Conservation (phyloP, 192 early-diverging fungal genomes). For the Entomortierella lignicola region DNA sequence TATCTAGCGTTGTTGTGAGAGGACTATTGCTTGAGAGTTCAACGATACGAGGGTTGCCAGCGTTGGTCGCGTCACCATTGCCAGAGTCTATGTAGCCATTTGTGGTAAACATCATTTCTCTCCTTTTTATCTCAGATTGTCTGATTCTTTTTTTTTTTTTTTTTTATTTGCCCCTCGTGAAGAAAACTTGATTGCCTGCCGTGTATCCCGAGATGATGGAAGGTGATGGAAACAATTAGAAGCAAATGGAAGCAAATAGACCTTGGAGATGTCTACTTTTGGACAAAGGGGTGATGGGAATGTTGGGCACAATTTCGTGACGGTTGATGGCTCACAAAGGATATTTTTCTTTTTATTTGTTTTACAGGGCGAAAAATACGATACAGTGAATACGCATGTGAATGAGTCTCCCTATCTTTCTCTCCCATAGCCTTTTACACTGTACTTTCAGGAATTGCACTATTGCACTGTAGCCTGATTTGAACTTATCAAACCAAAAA, state of each 20-base stretch:
- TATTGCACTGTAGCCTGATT: too few species aligned
- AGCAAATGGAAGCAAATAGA: background rate
- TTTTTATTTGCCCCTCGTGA: background rate
- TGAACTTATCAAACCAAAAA: too few species aligned
- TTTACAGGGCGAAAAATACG: too few species aligned
- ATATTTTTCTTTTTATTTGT: too few species aligned
- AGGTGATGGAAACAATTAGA: background rate
- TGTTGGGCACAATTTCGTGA: background rate
- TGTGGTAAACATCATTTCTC: conserved; percentile 13
- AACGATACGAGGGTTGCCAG: conserved; percentile 27
- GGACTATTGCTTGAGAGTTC: conserved; percentile 35
- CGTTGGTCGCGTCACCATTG: background rate
- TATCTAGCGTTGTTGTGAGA: background rate
- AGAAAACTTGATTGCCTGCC: too few species aligned
- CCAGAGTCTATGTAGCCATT: conserved; percentile 16
- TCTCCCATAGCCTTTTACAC: too few species aligned
- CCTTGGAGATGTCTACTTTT: background rate
- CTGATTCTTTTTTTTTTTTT: background rate
- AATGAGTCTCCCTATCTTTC: too few species aligned
- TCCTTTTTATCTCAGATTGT: background rate
- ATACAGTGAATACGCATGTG: too few species aligned
- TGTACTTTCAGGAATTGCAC: too few species aligned
- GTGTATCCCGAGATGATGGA: too few species aligned
- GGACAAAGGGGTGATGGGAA: background rate
- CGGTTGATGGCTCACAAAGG: background rate